phyloP scores from a whole-genome alignment of 192 early-diverging fungal species.

The Coemansia sp. region DNA sequence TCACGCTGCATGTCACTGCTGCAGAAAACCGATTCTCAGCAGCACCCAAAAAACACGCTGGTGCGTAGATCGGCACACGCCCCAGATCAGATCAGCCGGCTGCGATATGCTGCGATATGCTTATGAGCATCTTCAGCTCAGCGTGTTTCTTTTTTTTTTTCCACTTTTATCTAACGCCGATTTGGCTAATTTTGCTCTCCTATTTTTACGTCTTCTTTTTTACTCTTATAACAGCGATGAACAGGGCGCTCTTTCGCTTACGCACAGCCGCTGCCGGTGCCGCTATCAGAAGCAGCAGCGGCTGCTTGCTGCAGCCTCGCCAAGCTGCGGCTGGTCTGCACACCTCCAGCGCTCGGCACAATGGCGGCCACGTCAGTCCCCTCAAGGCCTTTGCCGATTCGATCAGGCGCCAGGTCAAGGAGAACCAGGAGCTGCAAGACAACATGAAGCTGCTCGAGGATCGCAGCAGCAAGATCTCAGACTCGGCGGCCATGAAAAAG shows the following conservation, averaged over 20 bases:
- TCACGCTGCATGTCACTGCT: not conserved
- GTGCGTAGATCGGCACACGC: too few relatives aligned
- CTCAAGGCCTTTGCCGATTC: conserved; percentile 87
- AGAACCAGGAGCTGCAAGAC: conserved; percentile 92
- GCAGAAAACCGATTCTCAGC: not conserved
- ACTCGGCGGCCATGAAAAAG: conserved; percentile 86
- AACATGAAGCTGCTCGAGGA: conserved; percentile 91
- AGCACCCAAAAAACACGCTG: too few relatives aligned
- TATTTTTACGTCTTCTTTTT: not conserved
- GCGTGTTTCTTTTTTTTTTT: not conserved
- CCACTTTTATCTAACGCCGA: not conserved
- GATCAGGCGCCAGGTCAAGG: conserved; percentile 88
- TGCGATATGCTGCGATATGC: too few relatives aligned
- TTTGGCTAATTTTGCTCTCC: not conserved
- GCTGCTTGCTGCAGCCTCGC: conserved; percentile 2
- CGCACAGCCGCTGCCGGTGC: conserved; percentile 7
- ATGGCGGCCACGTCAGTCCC: conserved; percentile 60
- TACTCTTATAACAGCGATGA: conserved; percentile 17
- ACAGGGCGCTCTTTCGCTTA: conserved; percentile 29
- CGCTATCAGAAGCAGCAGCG: not conserved
- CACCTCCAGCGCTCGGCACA: conserved; percentile 23
- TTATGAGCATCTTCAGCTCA: not conserved
- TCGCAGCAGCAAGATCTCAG: conserved; percentile 76
- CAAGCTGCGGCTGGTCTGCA: conserved; percentile 25
- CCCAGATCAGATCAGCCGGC: too few relatives aligned